phyloP scores from a whole-genome alignment of 176 grass and related monocot genomes.

The Carex pumila region DNA sequence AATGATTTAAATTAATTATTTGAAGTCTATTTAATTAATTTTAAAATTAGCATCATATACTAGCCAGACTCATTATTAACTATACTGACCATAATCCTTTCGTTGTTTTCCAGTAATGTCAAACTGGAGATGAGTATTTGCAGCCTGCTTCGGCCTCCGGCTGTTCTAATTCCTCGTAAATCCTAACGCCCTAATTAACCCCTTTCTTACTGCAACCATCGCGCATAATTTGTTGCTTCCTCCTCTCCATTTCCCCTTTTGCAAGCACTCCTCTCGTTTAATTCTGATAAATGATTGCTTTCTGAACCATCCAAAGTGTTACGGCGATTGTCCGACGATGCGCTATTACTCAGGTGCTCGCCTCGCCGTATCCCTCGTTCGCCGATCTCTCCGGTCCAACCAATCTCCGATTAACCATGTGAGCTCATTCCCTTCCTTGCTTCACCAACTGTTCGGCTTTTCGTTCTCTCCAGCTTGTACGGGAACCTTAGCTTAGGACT shows the following conservation, averaged over 20 bases:
- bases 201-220: neutral
- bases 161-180: neutral
- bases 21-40: too few species aligned
- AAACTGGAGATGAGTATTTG: neutral
- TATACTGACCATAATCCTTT: too few species aligned
- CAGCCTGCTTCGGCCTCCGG: neutral
- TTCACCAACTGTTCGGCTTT: neutral
- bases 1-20: too few species aligned
- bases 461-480: neutral
- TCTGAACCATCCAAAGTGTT: neutral
- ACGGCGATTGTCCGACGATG: constrained; percentile 24
- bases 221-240: neutral
- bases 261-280: neutral
- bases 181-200: neutral
- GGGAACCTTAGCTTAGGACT: neutral
- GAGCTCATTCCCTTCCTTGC: neutral
- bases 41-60: too few species aligned
- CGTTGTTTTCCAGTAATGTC: neutral
- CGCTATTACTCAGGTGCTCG: constrained; percentile 17
- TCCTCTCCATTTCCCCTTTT: neutral
- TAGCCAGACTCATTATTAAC: too few species aligned
- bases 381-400: constrained; percentile 19
- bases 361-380: constrained; percentile 12
- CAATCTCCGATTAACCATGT: constrained; percentile 24
- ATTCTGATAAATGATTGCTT: neutral